Base-by-base conservation (phyloP, 2,329 filamentous ascomycete species). In the Leptographium radiaticola region DNA sequence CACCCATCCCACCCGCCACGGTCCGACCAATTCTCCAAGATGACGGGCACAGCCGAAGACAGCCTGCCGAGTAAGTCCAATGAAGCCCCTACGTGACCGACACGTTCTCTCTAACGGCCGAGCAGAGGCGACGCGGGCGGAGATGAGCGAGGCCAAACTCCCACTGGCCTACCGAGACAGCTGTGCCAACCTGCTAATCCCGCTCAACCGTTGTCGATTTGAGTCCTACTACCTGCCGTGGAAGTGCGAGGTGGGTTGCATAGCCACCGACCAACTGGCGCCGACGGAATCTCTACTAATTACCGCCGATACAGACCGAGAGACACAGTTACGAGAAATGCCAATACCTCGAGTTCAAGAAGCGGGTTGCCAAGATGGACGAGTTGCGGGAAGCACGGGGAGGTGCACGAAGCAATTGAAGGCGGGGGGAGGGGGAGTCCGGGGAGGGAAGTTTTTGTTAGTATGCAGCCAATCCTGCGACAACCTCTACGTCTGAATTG, bases 261-360 rank as follows among this genome's bases (percentile, higher is more conserved):
- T 25, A 25, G 25, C 25, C 3, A 25, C 25, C 25, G 25, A 2
- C 5, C 2, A 25, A 25, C 25, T 2, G 25, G 5, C 25, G 25
- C 25, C 25, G 25, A 25, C 25, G 25, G 25, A 25, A 25, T 25
- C 25, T 3, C 25, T 25, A 25, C 25, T 25, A 25, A 25, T 5
- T 25, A 25, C 25, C 25, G 25, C 25, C 7, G 10, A 20, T n/a
- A 13, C 67, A 97, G 93, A 83, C 89, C 70, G 93, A 98, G 77
- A 80, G 93, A 75, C 93, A 98, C 74, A 86, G 84, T 66, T 98
- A 98, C 77, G 93, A 98, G 70, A 97, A 97, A 71, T 98, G 93
- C 81, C 93, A 98, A 67, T 98, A 98, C 72, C 87, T 87, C 60
- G 93, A 97, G 70, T 98, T 98, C 79, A 95, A 95, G 83, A 89